phyloP scores from a whole-genome alignment of 2,329 filamentous ascomycete genomes.

The Penicillium sp. region DNA sequence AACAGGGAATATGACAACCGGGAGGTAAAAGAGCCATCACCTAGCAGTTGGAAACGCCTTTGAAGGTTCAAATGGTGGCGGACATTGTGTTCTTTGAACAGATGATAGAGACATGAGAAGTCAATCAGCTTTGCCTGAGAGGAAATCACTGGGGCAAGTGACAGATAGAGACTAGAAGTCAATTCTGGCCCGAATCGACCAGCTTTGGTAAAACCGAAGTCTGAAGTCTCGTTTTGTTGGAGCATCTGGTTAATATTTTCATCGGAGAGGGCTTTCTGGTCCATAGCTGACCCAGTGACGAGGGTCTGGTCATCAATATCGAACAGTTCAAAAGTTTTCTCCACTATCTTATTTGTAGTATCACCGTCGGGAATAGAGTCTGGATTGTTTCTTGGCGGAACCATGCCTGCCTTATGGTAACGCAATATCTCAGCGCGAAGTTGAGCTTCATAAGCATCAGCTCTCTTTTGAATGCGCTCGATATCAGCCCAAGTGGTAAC shows the following conservation, averaged over 20 bases:
- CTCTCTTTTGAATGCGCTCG: conserved; percentile 59
- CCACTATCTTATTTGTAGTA: conserved; percentile 9
- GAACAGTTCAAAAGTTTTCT: conserved; percentile 34
- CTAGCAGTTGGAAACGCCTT: conserved; percentile 75
- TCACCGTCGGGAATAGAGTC: neutral
- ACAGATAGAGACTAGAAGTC: conserved; percentile 60
- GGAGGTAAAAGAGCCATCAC: conserved; percentile 78
- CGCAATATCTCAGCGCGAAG: conserved; percentile 40
- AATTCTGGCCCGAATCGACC: conserved; percentile 41
- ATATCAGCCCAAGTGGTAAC: conserved; percentile 70
- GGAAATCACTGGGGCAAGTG: conserved; percentile 69
- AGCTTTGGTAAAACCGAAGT: conserved; percentile 12
- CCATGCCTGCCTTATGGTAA: conserved; percentile 37
- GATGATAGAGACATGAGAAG: conserved; percentile 68
- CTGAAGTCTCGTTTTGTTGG: conserved; percentile 21
- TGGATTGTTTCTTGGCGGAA: neutral
- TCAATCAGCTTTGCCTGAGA: conserved; percentile 76
- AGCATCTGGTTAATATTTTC: conserved; percentile 33
- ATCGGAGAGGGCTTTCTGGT: conserved; percentile 24
- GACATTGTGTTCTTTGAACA: conserved; percentile 72
- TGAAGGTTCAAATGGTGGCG: conserved; percentile 71
- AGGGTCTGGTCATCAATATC: conserved; percentile 34
- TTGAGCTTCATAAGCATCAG: conserved; percentile 43
- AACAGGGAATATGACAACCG: conserved; percentile 80
- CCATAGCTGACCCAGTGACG: conserved; percentile 25